Percentiles rank a stretch among this genome's conserved stretches.
Evolutionary conservation across 1,284 basidiomycete genomes (phyloP).

Genomic region (Gymnopus androsaceus): DNA sequence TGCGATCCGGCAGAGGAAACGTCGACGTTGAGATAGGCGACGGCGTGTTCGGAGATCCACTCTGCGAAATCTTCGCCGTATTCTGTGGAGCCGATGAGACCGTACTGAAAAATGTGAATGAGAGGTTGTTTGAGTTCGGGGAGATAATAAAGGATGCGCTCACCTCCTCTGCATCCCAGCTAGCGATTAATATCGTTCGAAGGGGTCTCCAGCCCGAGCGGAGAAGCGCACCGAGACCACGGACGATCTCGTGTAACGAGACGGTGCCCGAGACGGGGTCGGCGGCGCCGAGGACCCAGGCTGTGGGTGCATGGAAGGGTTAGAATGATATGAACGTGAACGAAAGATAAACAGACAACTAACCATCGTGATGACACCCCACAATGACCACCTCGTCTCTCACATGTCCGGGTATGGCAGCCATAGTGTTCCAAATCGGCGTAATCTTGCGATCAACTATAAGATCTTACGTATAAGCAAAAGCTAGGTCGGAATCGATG

Average conservation of each 20-base stretch:
- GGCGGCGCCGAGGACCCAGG: slow-evolving; percentile 71
- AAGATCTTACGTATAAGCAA: not conserved
- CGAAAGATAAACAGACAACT: not conserved
- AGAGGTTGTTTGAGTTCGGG: not conserved
- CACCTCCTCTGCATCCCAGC: slow-evolving; percentile 93
- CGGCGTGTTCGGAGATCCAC: slow-evolving; percentile 78
- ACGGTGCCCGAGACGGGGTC: slow-evolving; percentile 91
- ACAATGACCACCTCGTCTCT: slow-evolving; percentile 20
- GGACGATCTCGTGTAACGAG: slow-evolving; percentile 81
- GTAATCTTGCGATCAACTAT: slow-evolving; percentile 75
- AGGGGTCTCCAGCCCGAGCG: slow-evolving; percentile 86
- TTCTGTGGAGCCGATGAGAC: slow-evolving; percentile 86
- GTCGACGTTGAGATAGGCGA: slow-evolving; percentile 89
- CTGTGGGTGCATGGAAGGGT: slow-evolving; percentile 20
- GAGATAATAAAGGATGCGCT: slow-evolving; percentile 10
- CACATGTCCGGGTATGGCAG: slow-evolving; percentile 76
- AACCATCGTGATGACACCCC: slow-evolving; percentile 20
- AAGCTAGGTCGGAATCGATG: not conserved
- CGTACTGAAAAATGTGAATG: slow-evolving; percentile 54
- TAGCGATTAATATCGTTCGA: slow-evolving; percentile 85
- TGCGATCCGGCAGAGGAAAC: slow-evolving; percentile 69
- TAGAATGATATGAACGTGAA: not conserved
- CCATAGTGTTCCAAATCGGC: slow-evolving; percentile 89
- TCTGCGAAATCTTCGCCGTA: slow-evolving; percentile 88
- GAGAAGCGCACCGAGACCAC: slow-evolving; percentile 77